Evolutionary conservation across 441 rosid genomes (phyloP), one percentile per base, ranked within the genome.

Genomic region (Pelargonium australe): DNA sequence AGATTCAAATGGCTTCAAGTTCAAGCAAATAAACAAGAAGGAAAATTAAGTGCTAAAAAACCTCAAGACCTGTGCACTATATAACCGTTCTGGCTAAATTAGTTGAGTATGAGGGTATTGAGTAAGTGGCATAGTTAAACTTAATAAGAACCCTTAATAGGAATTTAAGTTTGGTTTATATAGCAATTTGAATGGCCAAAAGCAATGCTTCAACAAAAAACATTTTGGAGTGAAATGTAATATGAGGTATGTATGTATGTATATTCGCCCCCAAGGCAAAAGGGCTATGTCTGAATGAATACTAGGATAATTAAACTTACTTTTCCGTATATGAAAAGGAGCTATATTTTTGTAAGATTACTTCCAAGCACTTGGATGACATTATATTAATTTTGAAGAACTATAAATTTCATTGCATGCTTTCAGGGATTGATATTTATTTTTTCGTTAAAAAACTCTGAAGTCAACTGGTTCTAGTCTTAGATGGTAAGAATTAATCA

Each of bases 401-500:
- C 40, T 34, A 34, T 34, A 34, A 34, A 34, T 5, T 4, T 4
- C 40, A 34, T 34, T 4, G 7, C 40, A 34, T 34, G 40, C 7
- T 34, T 34, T 34, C 40, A 34, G 12, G 47, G 7, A 43, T 43
- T 43, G 1, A 43, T 28, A 34, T 4, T 53, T 53, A 28, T 53
- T 28, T 28, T n/a, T n/a, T n/a, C n/a, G n/a, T n/a, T n/a, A n/a
- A n/a, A n/a, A n/a, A n/a, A n/a, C n/a, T n/a, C n/a, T n/a, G n/a
- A n/a, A 28, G 28, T 17, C 11, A 1, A 57, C 7, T 57, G 31
- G 31, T 28, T 28, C 31, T 10, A 43, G 5, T 43, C 5, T 10
- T 43, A 43, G 23, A 16, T 16, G 71, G 55, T 14, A 67, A 47
- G 64, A 63, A 72, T 53, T 64, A 55, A 47, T 20, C 58, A 68